Evolutionary conservation across 768 basidiomycete genomes (phyloP), one percentile per base, ranked within the genome.

Genomic region (Rhodotorula babjevae): DNA sequence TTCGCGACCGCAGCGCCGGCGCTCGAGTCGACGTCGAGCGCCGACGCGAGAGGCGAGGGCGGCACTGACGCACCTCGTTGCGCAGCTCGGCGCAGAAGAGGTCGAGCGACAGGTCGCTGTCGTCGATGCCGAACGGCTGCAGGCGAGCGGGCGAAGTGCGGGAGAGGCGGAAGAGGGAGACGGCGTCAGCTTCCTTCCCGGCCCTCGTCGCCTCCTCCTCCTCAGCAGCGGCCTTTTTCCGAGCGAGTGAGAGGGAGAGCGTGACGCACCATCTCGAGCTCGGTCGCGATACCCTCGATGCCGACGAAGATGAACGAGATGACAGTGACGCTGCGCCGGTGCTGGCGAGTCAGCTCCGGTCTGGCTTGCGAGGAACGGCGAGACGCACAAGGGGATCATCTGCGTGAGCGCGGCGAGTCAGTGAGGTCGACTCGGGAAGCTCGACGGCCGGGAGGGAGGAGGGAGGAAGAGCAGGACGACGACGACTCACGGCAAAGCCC

Each of bases 251-350:
- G n/a, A 1, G 21, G 29, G 27, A 19, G 42, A 12, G 52, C 40
- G n/a, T 27, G n/a, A 42, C 63, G 33, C 29, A 62, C 61, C 60
- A 46, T 46, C 44, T 61, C 60, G 44, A 61, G 53, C 27, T 59
- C 68, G 36, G n/a, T 31, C 6, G 63, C 62, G 53, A 73, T 69
- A 11, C 56, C 71, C 29, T 78, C 75, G 44, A 97, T 91, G 27
- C 93, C 92, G 87, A 93, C 93, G 64, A 96, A 86, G 1, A 90
- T 93, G 83, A 94, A 93, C 15, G 91, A 88, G 42, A 93, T 89
- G 46, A 79, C 56, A 10, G 77, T 78, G 31, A 65, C 58, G 63
- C 71, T 72, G 65, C 46, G 44, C 14, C 36, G 19, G 33, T 18
- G 62, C 21, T 15, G 31, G 2, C 33, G 40, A 23, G 36, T 2